phyloP scores from a whole-genome alignment of 495 filamentous ascomycete genomes.

The Penicillium alfredii region DNA sequence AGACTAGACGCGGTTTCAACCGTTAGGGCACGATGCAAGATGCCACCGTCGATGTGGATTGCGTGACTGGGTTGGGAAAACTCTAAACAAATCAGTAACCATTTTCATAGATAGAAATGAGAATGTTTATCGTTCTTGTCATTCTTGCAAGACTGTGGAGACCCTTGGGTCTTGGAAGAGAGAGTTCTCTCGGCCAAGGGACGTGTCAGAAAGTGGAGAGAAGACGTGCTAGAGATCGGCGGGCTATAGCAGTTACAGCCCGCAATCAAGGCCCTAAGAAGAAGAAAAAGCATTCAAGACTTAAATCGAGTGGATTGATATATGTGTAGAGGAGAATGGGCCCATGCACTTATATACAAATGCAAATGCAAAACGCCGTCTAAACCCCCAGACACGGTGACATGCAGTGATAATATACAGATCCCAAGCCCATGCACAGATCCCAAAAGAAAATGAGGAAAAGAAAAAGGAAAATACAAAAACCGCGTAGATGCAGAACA shows the following conservation, averaged over 20 bases:
- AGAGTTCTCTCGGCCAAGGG: constrained; percentile 1
- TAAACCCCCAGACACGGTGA: constrained; percentile 7
- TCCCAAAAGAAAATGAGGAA: background rate
- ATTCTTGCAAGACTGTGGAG: background rate
- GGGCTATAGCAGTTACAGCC: constrained; percentile 4
- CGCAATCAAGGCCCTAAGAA: background rate
- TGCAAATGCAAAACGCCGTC: constrained; percentile 11
- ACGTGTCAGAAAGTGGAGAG: constrained; percentile 20
- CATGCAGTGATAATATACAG: constrained; percentile 21
- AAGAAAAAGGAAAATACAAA: too few relatives aligned
- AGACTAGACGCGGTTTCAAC: background rate
- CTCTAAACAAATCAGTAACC: background rate
- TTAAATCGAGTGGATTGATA: too few relatives aligned
- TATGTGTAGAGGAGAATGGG: too few relatives aligned
- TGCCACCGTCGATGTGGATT: constrained; percentile 14
- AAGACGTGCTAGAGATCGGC: constrained; percentile 19
- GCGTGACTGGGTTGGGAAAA: constrained; percentile 12
- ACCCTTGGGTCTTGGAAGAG: background rate
- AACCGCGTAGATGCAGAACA: too few relatives aligned
- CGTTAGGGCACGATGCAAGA: constrained; percentile 8
- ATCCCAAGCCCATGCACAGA: background rate
- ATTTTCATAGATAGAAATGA: background rate
- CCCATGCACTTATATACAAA: too few relatives aligned
- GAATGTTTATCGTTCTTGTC: background rate
- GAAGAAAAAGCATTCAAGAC: too few relatives aligned